A percentile compares a stretch with the other conserved stretches of the same genome.
These are phyloP conservation scores for Dactylorhiza incarnata DNA, from an alignment of 106 monocot genomes.

Conservation along the genomic window DNA sequence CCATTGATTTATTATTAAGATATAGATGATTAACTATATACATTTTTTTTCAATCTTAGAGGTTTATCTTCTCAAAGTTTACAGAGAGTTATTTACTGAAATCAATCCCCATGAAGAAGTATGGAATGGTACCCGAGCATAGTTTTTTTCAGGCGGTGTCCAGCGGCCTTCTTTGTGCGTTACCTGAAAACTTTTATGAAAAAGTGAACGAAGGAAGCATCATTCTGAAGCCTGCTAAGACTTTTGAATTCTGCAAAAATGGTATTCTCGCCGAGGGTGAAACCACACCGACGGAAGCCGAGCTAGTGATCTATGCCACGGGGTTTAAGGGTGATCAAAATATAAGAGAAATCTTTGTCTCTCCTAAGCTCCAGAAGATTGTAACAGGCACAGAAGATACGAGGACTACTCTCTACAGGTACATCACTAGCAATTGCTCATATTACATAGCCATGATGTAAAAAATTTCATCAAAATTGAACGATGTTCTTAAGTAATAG, in stretches of 20 bases:
- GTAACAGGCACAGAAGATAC: constrained; percentile 20
- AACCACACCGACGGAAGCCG: constrained; percentile 14
- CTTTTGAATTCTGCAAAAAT: constrained; percentile 39
- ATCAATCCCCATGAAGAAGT: constrained; percentile 43
- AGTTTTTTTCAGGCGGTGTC: constrained; percentile 34
- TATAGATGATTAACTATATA: no score
- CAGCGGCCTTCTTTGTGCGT: no score
- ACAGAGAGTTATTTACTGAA: constrained; percentile 44
- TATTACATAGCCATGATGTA: no score
- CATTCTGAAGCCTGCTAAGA: constrained; percentile 28
- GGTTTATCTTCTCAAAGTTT: constrained; percentile 53
- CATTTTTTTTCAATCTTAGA: constrained; percentile 17
- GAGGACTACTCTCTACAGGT: constrained; percentile 50
- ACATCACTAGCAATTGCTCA: no score
- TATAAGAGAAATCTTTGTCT: constrained; percentile 47
- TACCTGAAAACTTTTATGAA: constrained; percentile 58
- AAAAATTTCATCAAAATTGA: no score
- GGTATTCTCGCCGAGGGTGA: constrained; percentile 42
- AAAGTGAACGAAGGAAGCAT: constrained; percentile 71
- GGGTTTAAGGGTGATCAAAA: constrained; percentile 63
- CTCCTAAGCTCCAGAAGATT: constrained; percentile 19
- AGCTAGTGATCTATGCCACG: constrained; percentile 68
- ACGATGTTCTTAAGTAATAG: no score
- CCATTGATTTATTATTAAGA: no score
- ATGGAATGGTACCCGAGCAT: constrained; percentile 63